A percentile compares a stretch with the other conserved stretches of the same genome.
Conservation (phyloP, 1,284 basidiomycete genomes). For the Cryptococcus maquisensis region DNA sequence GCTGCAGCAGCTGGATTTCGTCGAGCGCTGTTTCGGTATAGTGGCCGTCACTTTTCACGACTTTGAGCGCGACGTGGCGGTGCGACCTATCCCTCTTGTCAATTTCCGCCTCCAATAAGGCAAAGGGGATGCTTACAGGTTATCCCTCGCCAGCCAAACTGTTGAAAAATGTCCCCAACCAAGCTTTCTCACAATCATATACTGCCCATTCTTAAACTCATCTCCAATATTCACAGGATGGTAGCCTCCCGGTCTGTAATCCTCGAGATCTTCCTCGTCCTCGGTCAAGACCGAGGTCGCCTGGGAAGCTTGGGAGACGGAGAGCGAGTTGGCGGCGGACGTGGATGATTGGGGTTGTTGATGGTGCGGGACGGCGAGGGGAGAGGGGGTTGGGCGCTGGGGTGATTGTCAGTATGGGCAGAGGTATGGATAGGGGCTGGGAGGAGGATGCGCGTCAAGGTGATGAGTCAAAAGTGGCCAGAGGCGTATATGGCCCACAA, state of each 20-base stretch:
- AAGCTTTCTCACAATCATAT: conserved; percentile 88
- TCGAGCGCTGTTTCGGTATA: conserved; percentile 98
- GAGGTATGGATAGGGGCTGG: too few species aligned
- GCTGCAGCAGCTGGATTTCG: conserved; percentile 96
- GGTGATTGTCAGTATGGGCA: too few species aligned
- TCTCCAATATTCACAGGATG: conserved; percentile 96
- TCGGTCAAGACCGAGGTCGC: conserved; percentile 47
- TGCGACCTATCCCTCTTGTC: conserved; percentile 59
- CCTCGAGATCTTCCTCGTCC: conserved; percentile 52
- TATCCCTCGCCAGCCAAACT: conserved; percentile 85
- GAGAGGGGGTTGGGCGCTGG: conserved; percentile 13
- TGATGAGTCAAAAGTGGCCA: too few species aligned
- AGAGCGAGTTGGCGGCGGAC: conserved; percentile 30
- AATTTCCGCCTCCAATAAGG: not conserved
- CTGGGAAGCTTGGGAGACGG: conserved; percentile 18
- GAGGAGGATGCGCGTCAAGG: too few species aligned
- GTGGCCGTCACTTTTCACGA: conserved; percentile 94
- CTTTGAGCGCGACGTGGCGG: conserved; percentile 96
- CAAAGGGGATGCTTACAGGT: conserved; percentile 58
- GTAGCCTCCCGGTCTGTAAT: conserved; percentile 88
- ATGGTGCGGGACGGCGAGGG: conserved; percentile 17
- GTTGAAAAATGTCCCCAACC: conserved; percentile 98
- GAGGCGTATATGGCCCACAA: too few species aligned
- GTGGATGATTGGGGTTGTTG: conserved; percentile 17
- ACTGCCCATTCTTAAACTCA: conserved; percentile 79